Percentiles rank a stretch among this genome's conserved stretches.
phyloP scores from a whole-genome alignment of 352 stramenopile species.

The Phytophthora syringae region DNA sequence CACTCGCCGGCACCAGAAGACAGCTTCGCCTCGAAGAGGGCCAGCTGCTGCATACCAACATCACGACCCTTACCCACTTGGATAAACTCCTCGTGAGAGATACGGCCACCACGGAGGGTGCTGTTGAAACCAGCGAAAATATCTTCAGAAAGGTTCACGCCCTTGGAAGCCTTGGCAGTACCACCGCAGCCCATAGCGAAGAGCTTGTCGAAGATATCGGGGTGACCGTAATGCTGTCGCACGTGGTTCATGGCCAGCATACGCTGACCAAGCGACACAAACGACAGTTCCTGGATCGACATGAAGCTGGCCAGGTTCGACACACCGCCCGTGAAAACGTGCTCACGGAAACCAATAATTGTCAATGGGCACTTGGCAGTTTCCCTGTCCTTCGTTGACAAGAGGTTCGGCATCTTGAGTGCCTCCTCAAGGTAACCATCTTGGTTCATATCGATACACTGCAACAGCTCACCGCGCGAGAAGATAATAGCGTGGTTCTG shows the following conservation, averaged over 20 bases:
- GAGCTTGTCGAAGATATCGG: slow-evolving; percentile 90
- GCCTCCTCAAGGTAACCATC: slow-evolving; percentile 86
- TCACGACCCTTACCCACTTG: slow-evolving; percentile 97
- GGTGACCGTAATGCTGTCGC: slow-evolving; percentile 88
- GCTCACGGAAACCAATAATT: slow-evolving; percentile 89
- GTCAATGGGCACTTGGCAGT: slow-evolving; percentile 73
- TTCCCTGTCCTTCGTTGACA: slow-evolving; percentile 83
- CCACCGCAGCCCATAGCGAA: slow-evolving; percentile 85
- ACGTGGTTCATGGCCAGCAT: slow-evolving; percentile 84
- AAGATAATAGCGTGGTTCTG: slow-evolving; percentile 92
- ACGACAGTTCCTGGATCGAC: slow-evolving; percentile 88
- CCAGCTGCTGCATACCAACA: slow-evolving; percentile 99
- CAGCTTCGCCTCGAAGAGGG: slow-evolving; percentile 98
- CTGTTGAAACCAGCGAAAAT: slow-evolving; percentile 91
- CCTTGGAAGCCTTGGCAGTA: slow-evolving; percentile 86
- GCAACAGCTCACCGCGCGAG: slow-evolving; percentile 81
- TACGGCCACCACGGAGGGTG: slow-evolving; percentile 74
- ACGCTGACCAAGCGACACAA: slow-evolving; percentile 85
- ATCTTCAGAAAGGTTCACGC: slow-evolving; percentile 90
- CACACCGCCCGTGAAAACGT: slow-evolving; percentile 86
- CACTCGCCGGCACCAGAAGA: slow-evolving; percentile 97
- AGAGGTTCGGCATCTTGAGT: slow-evolving; percentile 87
- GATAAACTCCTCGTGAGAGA: slow-evolving; percentile 88
- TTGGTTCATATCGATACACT: slow-evolving; percentile 94
- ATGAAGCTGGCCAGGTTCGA: slow-evolving; percentile 90